phyloP scores from a whole-genome alignment of 257 asterid species.

The Verbascum thapsus region DNA sequence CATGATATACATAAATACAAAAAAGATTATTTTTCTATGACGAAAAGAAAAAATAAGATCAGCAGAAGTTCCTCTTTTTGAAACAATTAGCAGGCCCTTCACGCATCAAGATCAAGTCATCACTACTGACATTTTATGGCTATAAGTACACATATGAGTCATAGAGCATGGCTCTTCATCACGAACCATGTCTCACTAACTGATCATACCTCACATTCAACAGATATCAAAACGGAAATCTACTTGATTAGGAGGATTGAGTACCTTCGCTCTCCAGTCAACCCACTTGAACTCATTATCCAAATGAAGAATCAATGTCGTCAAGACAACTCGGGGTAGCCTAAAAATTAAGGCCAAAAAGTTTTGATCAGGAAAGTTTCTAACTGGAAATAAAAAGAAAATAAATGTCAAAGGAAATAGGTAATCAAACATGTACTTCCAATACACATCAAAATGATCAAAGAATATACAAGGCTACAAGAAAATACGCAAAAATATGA shows the following conservation, averaged over 20 bases:
- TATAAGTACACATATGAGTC: background rate
- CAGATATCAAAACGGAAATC: background rate
- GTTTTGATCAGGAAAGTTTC: constrained; percentile 15
- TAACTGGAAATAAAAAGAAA: background rate
- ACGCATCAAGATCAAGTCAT: constrained; percentile 11
- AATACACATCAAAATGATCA: constrained; percentile 7
- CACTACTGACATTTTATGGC: constrained; percentile 7
- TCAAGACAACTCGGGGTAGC: constrained; percentile 49
- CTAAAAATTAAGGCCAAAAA: constrained; percentile 34
- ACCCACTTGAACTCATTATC: constrained; percentile 80
- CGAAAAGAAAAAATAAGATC: too few relatives aligned
- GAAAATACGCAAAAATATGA: background rate
- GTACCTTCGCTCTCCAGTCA: constrained; percentile 94
- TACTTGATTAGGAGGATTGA: constrained; percentile 16
- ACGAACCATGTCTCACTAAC: background rate
- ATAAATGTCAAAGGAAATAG: too few relatives aligned
- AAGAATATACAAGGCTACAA: background rate
- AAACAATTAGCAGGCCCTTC: constrained; percentile 9
- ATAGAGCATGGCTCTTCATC: background rate
- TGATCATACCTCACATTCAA: constrained; percentile 6
- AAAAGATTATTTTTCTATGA: background rate
- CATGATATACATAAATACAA: too few relatives aligned
- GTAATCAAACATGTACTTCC: constrained; percentile 1
- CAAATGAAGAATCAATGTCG: constrained; percentile 59
- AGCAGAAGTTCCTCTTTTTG: background rate